Percentiles rank a stretch among this genome's conserved stretches.
Conservation (phyloP, 768 basidiomycete genomes). For the Tubosaeta brunneosetosa region DNA sequence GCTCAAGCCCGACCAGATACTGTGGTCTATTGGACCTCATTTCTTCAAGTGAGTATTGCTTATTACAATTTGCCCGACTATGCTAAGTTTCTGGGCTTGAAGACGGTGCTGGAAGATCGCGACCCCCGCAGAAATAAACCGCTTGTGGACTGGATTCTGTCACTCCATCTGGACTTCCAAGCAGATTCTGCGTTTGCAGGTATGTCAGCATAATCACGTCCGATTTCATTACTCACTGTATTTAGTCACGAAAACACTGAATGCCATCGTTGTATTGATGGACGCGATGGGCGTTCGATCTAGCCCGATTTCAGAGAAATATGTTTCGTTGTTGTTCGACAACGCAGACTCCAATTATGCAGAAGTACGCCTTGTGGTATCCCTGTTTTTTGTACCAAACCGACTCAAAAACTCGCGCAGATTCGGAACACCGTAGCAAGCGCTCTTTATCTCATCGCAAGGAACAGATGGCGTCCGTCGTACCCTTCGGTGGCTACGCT, state of each 20-base stretch:
- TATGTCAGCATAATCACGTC: constrained; percentile 32
- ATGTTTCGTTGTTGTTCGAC: constrained; percentile 64
- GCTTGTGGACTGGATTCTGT: constrained; percentile 72
- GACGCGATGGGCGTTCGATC: constrained; percentile 65
- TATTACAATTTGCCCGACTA: neutral
- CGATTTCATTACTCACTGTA: constrained; percentile 6
- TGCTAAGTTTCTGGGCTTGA: constrained; percentile 6
- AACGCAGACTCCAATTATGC: constrained; percentile 81
- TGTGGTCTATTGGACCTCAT: constrained; percentile 64
- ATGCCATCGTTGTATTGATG: constrained; percentile 60
- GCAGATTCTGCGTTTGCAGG: constrained; percentile 86
- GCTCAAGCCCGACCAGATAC: constrained; percentile 84
- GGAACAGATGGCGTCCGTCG: constrained; percentile 64
- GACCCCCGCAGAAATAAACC: constrained; percentile 77
- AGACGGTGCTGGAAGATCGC: constrained; percentile 57
- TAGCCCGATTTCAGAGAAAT: constrained; percentile 60
- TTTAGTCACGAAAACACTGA: constrained; percentile 72
- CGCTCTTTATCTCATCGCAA: constrained; percentile 53
- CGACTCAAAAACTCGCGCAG: constrained; percentile 33
- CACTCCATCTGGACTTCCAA: constrained; percentile 74
- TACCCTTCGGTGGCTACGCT: constrained; percentile 55
- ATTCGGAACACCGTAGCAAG: constrained; percentile 68
- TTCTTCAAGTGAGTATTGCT: constrained; percentile 38
- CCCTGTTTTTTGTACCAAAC: neutral
- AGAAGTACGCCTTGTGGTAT: constrained; percentile 47